Evolutionary conservation across 768 basidiomycete species (phyloP), one percentile per base, ranked within the genome.

Genomic region (Mrakia hoshinonis): DNA sequence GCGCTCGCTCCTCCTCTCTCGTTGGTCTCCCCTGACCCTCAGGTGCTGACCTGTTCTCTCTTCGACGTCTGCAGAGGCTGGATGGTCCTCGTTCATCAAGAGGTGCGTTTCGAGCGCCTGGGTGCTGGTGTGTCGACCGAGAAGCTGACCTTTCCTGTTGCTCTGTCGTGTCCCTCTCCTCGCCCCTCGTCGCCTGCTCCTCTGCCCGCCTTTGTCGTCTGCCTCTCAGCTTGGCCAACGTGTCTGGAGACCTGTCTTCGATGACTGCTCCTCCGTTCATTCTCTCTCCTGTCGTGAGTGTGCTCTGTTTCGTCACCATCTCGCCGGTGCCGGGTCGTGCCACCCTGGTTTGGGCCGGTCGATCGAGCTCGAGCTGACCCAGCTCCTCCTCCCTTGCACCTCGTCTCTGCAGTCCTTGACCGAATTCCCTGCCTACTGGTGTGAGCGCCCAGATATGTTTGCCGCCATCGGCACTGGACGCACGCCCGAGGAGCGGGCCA

Each of bases 71-170:
- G 11, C 52, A 71, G 70, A 91, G 76, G 82, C 87, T 76, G 90
- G 87, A 80, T 96, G 93, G 93, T 84, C 88, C 0, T 87, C 87
- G 2, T 95, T 96, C 81, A 82, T 96, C 78, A 96, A 95, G 84
- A 87, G 89, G 91, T 92, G 76, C 66, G 87, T 83, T 24, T 34
- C n/a, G n/a, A n/a, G n/a, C 13, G 20, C 11, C 13, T 24, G 24
- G 15, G 22, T 4, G n/a, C 6, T 46, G 20, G 12, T 46, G 46
- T n/a, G 36, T 6, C 38, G 36, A 31, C 6, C 3, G 29, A 26
- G 46, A 48, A 68, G 69, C 61, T 52, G 22, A 39, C 20, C n/a
- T 51, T 68, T 72, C 67, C 73, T n/a, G 46, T 54, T 58, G 43
- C 68, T 69, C 13, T 46, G 38, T 36, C 11, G 69, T n/a, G 12